These are phyloP conservation scores for Podaxis sp. DNA, from an alignment of 768 basidiomycete species.

Conservation along the genomic window DNA sequence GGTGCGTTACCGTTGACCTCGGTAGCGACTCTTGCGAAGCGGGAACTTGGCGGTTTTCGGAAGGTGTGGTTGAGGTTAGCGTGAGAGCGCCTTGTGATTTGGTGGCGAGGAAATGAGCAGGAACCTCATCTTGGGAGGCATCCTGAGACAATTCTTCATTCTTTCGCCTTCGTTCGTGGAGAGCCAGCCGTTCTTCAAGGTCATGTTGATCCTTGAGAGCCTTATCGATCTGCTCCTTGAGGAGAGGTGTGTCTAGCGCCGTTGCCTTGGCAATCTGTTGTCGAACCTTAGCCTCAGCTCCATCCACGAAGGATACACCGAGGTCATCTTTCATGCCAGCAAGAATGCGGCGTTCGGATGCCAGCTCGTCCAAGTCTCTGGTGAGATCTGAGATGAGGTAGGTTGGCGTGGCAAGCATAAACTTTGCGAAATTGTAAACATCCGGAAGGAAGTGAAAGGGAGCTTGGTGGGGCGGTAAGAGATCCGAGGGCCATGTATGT, in stretches of 20 bases:
- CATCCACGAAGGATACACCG: constrained; percentile 76
- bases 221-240: constrained; percentile 66
- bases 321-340: constrained; percentile 72
- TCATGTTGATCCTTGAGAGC: constrained; percentile 57
- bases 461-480: constrained; percentile 87
- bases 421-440: constrained; percentile 82
- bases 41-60: background rate
- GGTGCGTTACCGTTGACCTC: constrained; percentile 22
- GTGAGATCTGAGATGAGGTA: constrained; percentile 78
- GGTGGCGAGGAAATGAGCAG: constrained; percentile 46
- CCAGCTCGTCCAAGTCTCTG: constrained; percentile 71
- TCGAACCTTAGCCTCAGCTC: constrained; percentile 73
- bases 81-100: constrained; percentile 27
- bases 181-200: constrained; percentile 43
- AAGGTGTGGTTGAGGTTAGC: constrained; percentile 15
- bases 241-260: constrained; percentile 68
- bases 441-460: constrained; percentile 97
- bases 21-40: constrained; percentile 16
- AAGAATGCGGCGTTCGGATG: constrained; percentile 65
- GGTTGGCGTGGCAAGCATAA: constrained; percentile 93
- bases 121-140: constrained; percentile 29
- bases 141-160: constrained; percentile 24
- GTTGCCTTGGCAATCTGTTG: constrained; percentile 78
- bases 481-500: constrained; percentile 89
- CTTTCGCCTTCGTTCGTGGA: constrained; percentile 29